phyloP scores from a whole-genome alignment of 2,329 filamentous ascomycete species.

The Uncinocarpus reesii region DNA sequence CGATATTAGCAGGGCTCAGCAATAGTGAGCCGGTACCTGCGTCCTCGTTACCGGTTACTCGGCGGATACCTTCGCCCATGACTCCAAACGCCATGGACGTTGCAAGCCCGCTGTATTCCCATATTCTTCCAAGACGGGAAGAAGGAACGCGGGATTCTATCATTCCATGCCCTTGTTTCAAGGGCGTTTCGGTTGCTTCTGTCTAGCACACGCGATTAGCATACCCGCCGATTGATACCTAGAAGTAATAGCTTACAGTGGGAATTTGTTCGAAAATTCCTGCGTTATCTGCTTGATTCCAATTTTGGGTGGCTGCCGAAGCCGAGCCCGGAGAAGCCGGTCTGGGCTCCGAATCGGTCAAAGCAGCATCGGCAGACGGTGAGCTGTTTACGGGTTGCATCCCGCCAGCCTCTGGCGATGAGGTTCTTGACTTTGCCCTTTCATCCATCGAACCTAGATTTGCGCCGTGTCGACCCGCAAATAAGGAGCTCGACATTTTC shows the following conservation, averaged over 20 bases:
- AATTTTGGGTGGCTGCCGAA: not conserved
- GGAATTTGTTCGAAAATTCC: not conserved
- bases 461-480: constrained; percentile 23
- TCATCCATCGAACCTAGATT: not conserved
- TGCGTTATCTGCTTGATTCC: not conserved
- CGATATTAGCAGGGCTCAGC: constrained; percentile 82
- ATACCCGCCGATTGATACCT: not conserved
- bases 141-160: constrained; percentile 85
- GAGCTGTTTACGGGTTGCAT: not conserved
- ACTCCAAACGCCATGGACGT: constrained; percentile 93
- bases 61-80: constrained; percentile 71
- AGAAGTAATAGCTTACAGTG: not conserved
- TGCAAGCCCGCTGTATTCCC: constrained; percentile 89
- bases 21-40: constrained; percentile 59
- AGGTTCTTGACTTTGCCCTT: too few species aligned
- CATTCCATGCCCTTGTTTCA: constrained; percentile 50
- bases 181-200: constrained; percentile 18
- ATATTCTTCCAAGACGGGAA: constrained; percentile 72
- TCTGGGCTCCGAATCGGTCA: not conserved
- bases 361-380: not conserved
- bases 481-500: constrained; percentile 47
- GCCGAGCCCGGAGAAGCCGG: not conserved
- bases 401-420: not conserved
- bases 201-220: constrained; percentile 21
- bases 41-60: constrained; percentile 59